phyloP scores from a whole-genome alignment of 2,329 filamentous ascomycete genomes.

The Fusarium equiseti region DNA sequence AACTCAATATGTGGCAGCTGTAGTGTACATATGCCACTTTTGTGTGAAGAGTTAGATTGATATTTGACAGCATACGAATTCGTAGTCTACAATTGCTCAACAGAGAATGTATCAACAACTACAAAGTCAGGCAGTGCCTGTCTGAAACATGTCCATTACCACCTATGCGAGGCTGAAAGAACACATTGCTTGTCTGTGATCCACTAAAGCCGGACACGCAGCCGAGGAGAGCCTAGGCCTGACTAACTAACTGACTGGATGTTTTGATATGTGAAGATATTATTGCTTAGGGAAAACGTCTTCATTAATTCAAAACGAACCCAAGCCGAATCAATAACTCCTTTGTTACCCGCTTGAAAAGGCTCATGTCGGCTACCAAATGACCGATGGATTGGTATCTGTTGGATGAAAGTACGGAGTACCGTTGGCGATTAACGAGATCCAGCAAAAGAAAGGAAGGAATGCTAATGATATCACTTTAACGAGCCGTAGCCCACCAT shows the following conservation, averaged over 20 bases:
- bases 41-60: background rate
- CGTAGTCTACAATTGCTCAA: background rate
- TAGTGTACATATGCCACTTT: background rate
- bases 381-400: conserved; percentile 13
- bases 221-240: background rate
- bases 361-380: background rate
- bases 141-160: conserved; percentile 2
- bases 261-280: background rate
- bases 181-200: background rate
- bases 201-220: conserved; percentile 4
- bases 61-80: background rate
- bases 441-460: conserved; percentile 15
- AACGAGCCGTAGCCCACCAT: conserved; percentile 25
- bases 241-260: background rate
- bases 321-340: background rate
- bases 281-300: background rate
- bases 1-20: conserved; percentile 13
- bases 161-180: conserved; percentile 4
- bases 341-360: background rate
- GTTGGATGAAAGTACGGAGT: background rate
- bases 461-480: conserved; percentile 39
- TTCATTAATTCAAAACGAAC: background rate
- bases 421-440: conserved; percentile 10
- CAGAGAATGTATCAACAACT: conserved; percentile 1
- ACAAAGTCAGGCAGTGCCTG: background rate